These are phyloP conservation scores for Aureobasidium sp. DNA, from an alignment of 2,329 filamentous ascomycete species.

Conservation along the genomic window DNA sequence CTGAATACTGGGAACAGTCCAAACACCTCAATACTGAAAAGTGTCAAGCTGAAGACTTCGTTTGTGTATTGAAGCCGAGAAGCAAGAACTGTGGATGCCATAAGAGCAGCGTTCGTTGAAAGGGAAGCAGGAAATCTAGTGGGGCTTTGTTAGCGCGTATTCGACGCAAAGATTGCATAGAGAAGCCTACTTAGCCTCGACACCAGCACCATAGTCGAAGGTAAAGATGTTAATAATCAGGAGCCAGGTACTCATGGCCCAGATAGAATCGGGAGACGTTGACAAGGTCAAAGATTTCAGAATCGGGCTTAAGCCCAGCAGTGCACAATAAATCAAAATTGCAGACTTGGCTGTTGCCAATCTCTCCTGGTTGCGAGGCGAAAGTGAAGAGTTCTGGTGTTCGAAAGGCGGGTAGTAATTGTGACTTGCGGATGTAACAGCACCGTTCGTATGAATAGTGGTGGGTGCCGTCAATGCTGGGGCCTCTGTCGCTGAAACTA, in stretches of 20 bases:
- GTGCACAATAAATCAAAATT: conserved; percentile 82
- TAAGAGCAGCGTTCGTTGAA: conserved; percentile 91
- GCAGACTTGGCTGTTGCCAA: conserved; percentile 86
- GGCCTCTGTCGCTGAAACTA: neutral
- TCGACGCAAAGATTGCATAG: neutral
- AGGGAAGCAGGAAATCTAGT: conserved; percentile 59
- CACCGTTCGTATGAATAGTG: conserved; percentile 21
- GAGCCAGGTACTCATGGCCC: conserved; percentile 91
- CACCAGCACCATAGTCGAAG: conserved; percentile 83
- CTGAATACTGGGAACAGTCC: conserved; percentile 95
- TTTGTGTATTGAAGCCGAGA: conserved; percentile 83
- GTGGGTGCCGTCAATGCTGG: conserved; percentile 19
- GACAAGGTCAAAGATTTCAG: conserved; percentile 93
- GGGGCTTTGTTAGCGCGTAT: neutral
- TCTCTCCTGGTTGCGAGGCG: conserved; percentile 53
- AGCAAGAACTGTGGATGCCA: conserved; percentile 91
- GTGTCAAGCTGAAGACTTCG: conserved; percentile 87
- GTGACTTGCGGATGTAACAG: conserved; percentile 39
- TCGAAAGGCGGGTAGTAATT: conserved; percentile 31
- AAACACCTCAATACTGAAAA: conserved; percentile 97
- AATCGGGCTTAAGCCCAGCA: conserved; percentile 88
- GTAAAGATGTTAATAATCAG: conserved; percentile 95
- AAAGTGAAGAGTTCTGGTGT: conserved; percentile 35
- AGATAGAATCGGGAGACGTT: conserved; percentile 90
- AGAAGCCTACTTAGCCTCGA: conserved; percentile 41